These are phyloP conservation scores for Xerocomellus amylosporus DNA, from an alignment of 768 basidiomycete genomes.

Conservation along the genomic window DNA sequence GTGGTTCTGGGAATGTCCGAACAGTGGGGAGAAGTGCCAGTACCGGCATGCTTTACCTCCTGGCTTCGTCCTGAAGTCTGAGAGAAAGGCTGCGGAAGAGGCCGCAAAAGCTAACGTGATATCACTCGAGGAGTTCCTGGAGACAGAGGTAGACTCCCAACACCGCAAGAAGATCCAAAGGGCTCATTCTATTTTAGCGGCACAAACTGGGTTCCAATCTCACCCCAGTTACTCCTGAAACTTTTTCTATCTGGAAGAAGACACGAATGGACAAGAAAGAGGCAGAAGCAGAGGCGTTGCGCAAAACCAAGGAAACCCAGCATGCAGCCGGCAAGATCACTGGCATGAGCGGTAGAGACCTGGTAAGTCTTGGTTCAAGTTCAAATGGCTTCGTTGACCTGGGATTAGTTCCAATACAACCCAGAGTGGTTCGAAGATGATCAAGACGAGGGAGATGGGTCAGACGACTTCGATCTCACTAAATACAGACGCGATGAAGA, in stretches of 20 bases:
- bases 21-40: slow-evolving; percentile 77
- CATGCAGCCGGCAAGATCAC: slow-evolving; percentile 82
- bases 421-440: slow-evolving; percentile 93
- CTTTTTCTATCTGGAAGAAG: slow-evolving; percentile 94
- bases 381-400: slow-evolving; percentile 5
- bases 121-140: slow-evolving; percentile 94
- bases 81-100: slow-evolving; percentile 88
- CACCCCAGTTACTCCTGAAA: slow-evolving; percentile 90
- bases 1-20: slow-evolving; percentile 97
- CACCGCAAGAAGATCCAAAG: neutral
- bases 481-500: slow-evolving; percentile 51
- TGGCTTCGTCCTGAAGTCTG: slow-evolving; percentile 92
- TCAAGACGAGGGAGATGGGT: slow-evolving; percentile 47
- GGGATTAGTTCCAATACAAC: slow-evolving; percentile 84
- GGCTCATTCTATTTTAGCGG: slow-evolving; percentile 48
- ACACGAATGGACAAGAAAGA: slow-evolving; percentile 93
- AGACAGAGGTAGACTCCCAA: slow-evolving; percentile 78
- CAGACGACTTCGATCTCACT: slow-evolving; percentile 55
- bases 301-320: slow-evolving; percentile 79
- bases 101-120: slow-evolving; percentile 87
- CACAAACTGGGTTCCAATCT: slow-evolving; percentile 90
- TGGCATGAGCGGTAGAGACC: slow-evolving; percentile 94
- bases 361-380: slow-evolving; percentile 50
- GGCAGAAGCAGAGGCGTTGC: slow-evolving; percentile 78
- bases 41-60: slow-evolving; percentile 95